Base-by-base conservation (phyloP, 139 green algal genomes). In the Desmodesmus armatus region DNA sequence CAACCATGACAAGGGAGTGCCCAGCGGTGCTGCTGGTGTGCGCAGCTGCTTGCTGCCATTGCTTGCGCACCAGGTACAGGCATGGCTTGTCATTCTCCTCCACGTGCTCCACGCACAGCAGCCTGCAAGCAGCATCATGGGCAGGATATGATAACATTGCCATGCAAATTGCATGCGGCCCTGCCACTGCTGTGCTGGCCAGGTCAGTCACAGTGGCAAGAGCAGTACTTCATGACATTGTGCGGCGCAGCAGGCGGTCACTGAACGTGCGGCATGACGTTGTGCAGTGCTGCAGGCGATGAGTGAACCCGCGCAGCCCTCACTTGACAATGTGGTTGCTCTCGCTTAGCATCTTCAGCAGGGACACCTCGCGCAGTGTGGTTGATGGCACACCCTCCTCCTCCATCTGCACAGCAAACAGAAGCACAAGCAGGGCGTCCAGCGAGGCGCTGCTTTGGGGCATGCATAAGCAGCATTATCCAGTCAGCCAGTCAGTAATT, bases 331-430 rank as follows among this genome's bases (percentile, higher is more conserved):
- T 93, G 87, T 97, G 93, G 89, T 97, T 97, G 92, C 95, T 97
- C 70, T 97, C 94, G 43, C 91, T 94, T 3, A 99, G 94, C 92
- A 99, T 98, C 79, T 98, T 96, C 29, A 99, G 90, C 29, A 99
- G 92, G 3, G 97, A 99, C 3, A 99, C 93, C 78, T 99, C 97
- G 15, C 97, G 93, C 39, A 99, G 93, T 1, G 97, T 98, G 31
- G 97, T 99, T 0, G 95, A 98, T 0, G 97, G 97, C 33, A 99
- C 96, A 47, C 97, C 97, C 82, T 99, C 97, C 82, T 99, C 96
- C 86, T 99, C 97, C 96, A 99, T 98, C 91, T 98, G 91, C 58
- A 77, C 15, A 9, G 25, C n/a, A 21, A 7, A 19, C 33, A 31
- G n/a, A n/a, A 41, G 15, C 21, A 3, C 51, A 86, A 25, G 29